A percentile compares a stretch with the other conserved stretches of the same genome.
Evolutionary conservation across 768 basidiomycete genomes (phyloP).

Genomic region (Tulasnella sp.): DNA sequence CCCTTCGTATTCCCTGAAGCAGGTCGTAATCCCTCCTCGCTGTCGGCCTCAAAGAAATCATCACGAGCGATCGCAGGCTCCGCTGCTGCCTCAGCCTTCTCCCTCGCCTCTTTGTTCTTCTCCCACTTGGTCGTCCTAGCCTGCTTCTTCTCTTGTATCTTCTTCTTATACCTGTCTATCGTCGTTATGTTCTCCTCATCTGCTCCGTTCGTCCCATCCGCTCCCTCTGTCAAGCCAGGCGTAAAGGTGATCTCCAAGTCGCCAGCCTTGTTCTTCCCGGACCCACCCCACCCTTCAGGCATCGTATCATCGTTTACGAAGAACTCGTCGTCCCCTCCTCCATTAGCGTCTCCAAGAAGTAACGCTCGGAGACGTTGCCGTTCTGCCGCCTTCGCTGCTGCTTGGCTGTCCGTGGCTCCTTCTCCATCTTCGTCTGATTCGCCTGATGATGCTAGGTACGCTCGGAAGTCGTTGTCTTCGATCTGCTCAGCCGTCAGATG

Average conservation of each 20-base stretch:
- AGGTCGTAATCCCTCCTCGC: constrained; percentile 31
- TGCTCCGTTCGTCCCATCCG: constrained; percentile 23
- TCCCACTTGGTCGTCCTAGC: constrained; percentile 60
- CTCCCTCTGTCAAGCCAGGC: constrained; percentile 54
- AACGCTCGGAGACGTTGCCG: constrained; percentile 48
- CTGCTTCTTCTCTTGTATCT: constrained; percentile 81
- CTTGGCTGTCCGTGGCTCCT: constrained; percentile 27
- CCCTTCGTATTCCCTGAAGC: constrained; percentile 24
- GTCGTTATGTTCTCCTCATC: constrained; percentile 66
- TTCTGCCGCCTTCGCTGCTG: constrained; percentile 19
- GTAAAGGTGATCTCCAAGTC: constrained; percentile 96
- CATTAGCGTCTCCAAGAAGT: constrained; percentile 54
- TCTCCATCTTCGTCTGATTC: constrained; percentile 45
- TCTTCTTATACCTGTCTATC: constrained; percentile 78
- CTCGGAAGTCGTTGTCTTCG: constrained; percentile 82
- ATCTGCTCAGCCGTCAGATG: constrained; percentile 73
- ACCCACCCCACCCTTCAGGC: constrained; percentile 75
- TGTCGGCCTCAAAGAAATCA: constrained; percentile 65
- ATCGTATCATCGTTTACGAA: constrained; percentile 35
- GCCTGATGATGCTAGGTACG: constrained; percentile 60
- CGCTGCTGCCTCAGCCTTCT: constrained; percentile 24
- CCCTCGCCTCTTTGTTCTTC: constrained; percentile 25
- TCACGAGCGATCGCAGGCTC: constrained; percentile 33
- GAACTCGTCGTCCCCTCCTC: constrained; percentile 1
- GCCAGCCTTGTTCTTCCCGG: constrained; percentile 38